These are phyloP conservation scores for Neofusicoccum laricinum DNA, from an alignment of 2,329 filamentous ascomycete species.

Conservation along the genomic window DNA sequence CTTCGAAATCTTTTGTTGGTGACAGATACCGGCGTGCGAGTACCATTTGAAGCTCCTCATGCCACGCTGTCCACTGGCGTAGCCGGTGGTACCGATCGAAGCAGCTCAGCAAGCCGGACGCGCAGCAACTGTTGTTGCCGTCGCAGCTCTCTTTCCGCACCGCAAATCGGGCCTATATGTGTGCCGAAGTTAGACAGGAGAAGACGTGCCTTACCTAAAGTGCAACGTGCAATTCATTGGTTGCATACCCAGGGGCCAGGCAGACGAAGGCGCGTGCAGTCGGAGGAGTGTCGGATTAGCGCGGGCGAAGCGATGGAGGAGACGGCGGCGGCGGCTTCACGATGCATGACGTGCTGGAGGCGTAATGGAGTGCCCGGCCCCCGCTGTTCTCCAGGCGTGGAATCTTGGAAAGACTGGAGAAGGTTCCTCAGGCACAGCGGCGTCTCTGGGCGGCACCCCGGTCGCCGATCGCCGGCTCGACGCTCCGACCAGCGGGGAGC, in stretches of 20 bases:
- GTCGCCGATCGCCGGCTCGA: constrained; percentile 1
- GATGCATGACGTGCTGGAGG: constrained; percentile 1
- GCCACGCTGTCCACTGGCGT: background rate
- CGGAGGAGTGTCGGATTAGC: background rate
- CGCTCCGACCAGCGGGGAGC: constrained; percentile 5
- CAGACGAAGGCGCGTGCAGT: background rate
- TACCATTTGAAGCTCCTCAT: background rate
- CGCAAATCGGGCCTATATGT: too few relatives aligned
- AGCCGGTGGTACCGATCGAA: background rate
- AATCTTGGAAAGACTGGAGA: constrained; percentile 2
- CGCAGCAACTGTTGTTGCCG: too few relatives aligned
- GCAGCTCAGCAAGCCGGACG: too few relatives aligned
- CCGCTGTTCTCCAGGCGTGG: background rate
- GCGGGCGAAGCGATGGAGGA: background rate
- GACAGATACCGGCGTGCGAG: background rate
- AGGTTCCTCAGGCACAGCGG: background rate
- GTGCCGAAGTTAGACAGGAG: background rate
- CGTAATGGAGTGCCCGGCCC: background rate
- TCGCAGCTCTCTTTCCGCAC: too few relatives aligned
- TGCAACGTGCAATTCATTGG: background rate
- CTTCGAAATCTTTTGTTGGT: background rate
- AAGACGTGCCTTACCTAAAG: background rate
- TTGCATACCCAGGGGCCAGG: background rate
- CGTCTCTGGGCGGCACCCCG: background rate
- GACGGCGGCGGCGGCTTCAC: background rate